Base-by-base conservation (phyloP, 2,329 filamentous ascomycete genomes). In the Fusarium incarnatum region DNA sequence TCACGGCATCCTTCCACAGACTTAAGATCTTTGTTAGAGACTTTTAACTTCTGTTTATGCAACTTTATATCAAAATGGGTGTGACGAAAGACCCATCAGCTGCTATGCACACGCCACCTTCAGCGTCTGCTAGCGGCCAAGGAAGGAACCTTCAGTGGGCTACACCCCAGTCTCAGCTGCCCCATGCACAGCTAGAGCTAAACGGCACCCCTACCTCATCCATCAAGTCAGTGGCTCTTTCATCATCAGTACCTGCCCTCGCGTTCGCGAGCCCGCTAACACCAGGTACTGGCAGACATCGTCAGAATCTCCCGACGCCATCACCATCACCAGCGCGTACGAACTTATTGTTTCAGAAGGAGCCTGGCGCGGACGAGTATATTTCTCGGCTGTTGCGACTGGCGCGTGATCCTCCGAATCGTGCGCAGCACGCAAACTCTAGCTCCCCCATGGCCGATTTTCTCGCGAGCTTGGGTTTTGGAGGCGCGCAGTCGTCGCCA, bases 391-490 rank as follows among this genome's bases (percentile, higher is more conserved):
- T 71, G 16, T 46, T 72, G 50, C 63, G 60, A 16, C 60, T 71
- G 50, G 60, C 27, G 49, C 66, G 60, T 68, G 58, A 48, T 23
- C 28, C 48, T 20, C 44, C 56, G 25, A 22, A 30, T 27, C 18
- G 27, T 25, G 53, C 56, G 23, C 42, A 37, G 16, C 23, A 34
- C 20, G 46, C 49, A 34, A 67, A n/a, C 28, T 49, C 54, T 25
- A 64, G 55, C 50, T 55, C 47, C 52, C 48, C 37, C n/a, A 82
- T 82, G 80, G 72, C 76, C 23, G 80, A 81, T 72, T 81, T 82
- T 56, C 77, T 82, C 9, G 76, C 78, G 52, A 79, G 78, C 71
- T 79, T 81, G 70, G 75, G 76, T 48, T 72, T 82, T 45, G 73
- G 71, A 47, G 73, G 68, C 44, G 61, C 67, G 49, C 72, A 76